Evolutionary conservation across 805 yeast species (phyloP), one percentile per base, ranked within the genome.

Genomic region (Candida oleophila): DNA sequence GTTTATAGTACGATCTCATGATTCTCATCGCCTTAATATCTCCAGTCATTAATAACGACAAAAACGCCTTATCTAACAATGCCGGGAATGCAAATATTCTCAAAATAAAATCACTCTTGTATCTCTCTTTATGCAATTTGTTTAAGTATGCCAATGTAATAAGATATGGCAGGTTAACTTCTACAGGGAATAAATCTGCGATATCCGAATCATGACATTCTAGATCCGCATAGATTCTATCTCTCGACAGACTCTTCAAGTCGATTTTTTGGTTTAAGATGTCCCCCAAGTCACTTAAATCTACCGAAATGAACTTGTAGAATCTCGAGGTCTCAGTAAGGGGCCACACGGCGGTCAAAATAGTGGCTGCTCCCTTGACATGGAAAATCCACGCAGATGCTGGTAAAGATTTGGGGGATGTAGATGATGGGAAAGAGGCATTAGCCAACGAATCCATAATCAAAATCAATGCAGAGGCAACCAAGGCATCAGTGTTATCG

Each of bases 351-450:
- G 97, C 96, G 1, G 96, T 87, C 43, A 92, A 73, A 45, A 92
- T 92, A 0, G 97, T 91, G 4, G 97, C 97, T 0, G 97, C 96
- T 28, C 97, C 98, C 56, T 94, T 87, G 11, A 92, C 97, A 59
- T 92, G 97, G 72, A 89, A 94, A 47, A 92, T 83, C 98, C 98
- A 92, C 0, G 97, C 96, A 3, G 94, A 83, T 2, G 97, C 91
- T 1, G 97, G 96, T 47, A 90, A 65, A 2, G 90, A 83, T 53
- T 78, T 80, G 2, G 82, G 73, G 2, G 73, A 67, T 2, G 74
- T 68, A 30, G 68, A 65, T 39, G 65, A 61, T 39, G 81, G 96
- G 41, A 78, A 69, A 2, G 84, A 80, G 0, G 97, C 97, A 65
- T 91, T 91, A 2, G 97, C 97, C 53, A 89, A 70, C 0, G 97